Base-by-base conservation (phyloP, 2,329 filamentous ascomycete genomes). In the Zymoseptoria passerinii region DNA sequence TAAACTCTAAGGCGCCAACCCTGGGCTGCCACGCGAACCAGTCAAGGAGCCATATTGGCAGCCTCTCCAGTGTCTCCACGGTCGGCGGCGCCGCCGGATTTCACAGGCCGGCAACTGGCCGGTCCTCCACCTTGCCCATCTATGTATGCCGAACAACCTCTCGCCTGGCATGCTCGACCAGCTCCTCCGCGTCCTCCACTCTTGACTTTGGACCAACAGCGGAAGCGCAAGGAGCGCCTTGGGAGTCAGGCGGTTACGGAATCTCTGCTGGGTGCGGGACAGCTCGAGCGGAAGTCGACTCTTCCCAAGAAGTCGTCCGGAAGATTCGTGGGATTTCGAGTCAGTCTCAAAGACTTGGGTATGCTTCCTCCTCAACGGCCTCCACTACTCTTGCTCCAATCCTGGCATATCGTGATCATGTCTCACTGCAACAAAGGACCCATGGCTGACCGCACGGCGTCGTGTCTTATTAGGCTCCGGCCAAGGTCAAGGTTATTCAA, bases 401-500 rank as follows among this genome's bases (percentile, higher is more conserved):
- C 35, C 35, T 6, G 16, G 16, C 16, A 44, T 16, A 44, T 6
- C 35, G 13, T n/a, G 16, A 44, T 44, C 35, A 44, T 44, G 35
- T 44, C 35, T 44, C 35, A 44, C 35, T 44, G 35, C 35, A 44
- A 44, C 35, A 44, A 44, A 44, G 35, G 5, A 44, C 13, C 35
- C 35, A 44, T 44, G 35, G 35, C 35, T 44, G 35, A 44, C 35
- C 35, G 35, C 35, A 44, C 7, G 61, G 57, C 7, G 49, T 56
- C 13, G 48, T 53, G 16, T 28, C 52, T 13, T 40, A 29, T 13
- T 40, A 29, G 18, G 51, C 51, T 16, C 53, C 49, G n/a, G 48
- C 28, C 19, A 56, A 50, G 4, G 56, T 58, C 20, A 18, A 52
- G n/a, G 40, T 56, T 10, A 52, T 62, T 44, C 35, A 44, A 44